Conservation (phyloP, 352 stramenopile genomes). For the Globisporangium cylindrosporum region DNA sequence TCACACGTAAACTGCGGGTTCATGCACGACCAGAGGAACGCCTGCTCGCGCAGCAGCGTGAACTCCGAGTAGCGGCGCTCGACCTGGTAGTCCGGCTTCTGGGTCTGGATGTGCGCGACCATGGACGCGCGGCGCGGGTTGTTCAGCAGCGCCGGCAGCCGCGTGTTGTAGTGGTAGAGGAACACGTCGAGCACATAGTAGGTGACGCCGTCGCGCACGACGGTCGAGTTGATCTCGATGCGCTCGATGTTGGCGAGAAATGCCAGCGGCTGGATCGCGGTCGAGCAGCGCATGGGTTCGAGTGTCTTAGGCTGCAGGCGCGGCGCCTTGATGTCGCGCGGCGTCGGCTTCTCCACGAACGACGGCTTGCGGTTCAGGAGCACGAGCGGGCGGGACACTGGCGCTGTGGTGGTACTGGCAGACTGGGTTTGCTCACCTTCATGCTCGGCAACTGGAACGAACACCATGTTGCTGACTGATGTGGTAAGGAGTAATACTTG, state of each 20-base stretch:
- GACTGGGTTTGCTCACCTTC: not conserved
- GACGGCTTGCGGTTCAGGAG: constrained; percentile 12
- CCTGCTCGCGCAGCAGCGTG: constrained; percentile 4
- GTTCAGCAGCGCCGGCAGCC: constrained; percentile 4
- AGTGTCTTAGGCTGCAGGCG: constrained; percentile 10
- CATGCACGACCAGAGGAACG: not conserved
- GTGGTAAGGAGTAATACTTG: not conserved
- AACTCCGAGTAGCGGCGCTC: constrained; percentile 14
- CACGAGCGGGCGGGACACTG: constrained; percentile 5
- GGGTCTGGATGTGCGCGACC: not conserved
- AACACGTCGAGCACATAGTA: constrained; percentile 17
- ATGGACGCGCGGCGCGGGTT: constrained; percentile 3
- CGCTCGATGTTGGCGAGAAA: constrained; percentile 14
- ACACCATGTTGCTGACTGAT: constrained; percentile 1
- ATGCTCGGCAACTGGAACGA: not conserved
- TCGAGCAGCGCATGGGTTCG: constrained; percentile 2
- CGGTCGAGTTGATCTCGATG: constrained; percentile 18
- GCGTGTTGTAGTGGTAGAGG: constrained; percentile 13
- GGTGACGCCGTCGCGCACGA: constrained; percentile 13
- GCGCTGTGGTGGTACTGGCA: not conserved
- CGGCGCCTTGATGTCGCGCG: constrained; percentile 1
- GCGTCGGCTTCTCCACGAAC: constrained; percentile 7
- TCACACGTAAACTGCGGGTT: constrained; percentile 7
- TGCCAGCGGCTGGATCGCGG: not conserved
- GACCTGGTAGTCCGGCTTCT: constrained; percentile 11